Percentiles rank a stretch among this genome's conserved stretches.
phyloP scores from a whole-genome alignment of 495 filamentous ascomycete species.

The Neurospora hispaniola region DNA sequence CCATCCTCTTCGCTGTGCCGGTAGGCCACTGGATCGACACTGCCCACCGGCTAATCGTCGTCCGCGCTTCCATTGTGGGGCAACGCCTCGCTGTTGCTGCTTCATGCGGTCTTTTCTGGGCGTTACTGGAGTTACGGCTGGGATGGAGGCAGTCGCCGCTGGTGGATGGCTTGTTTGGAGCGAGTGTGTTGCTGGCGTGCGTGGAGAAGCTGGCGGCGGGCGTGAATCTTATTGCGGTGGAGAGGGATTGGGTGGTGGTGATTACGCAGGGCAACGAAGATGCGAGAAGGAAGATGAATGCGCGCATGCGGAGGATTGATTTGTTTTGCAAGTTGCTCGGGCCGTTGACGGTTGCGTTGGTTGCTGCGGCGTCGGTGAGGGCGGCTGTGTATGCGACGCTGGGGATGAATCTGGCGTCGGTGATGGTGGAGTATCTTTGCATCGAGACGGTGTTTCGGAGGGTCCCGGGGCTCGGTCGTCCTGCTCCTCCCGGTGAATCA shows the following conservation, averaged over 20 bases:
- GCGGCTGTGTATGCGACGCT: conserved; percentile 28
- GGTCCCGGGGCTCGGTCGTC: neutral
- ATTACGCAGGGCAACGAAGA: conserved; percentile 18
- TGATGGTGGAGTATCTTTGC: conserved; percentile 45
- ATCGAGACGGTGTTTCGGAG: conserved; percentile 36
- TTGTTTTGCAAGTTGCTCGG: conserved; percentile 60
- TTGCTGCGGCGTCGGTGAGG: conserved; percentile 23
- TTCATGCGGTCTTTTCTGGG: conserved; percentile 15
- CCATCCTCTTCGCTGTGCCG: conserved; percentile 16
- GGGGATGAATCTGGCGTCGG: conserved; percentile 29
- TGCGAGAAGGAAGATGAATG: conserved; percentile 35
- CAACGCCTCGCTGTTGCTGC: conserved; percentile 20
- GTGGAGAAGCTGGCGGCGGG: conserved; percentile 45
- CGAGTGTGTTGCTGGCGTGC: conserved; percentile 39
- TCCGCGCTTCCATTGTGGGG: conserved; percentile 21
- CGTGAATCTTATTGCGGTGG: conserved; percentile 51
- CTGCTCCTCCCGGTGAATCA: neutral
- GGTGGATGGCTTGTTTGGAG: conserved; percentile 24
- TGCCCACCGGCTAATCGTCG: conserved; percentile 18
- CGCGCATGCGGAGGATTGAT: conserved; percentile 61
- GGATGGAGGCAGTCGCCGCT: neutral
- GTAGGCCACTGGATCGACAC: conserved; percentile 21
- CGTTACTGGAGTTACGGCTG: conserved; percentile 1
- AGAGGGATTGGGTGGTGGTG: conserved; percentile 53
- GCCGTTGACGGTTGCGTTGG: conserved; percentile 45